Conservation (phyloP, 352 stramenopile species). For the Peronospora tabacina region DNA sequence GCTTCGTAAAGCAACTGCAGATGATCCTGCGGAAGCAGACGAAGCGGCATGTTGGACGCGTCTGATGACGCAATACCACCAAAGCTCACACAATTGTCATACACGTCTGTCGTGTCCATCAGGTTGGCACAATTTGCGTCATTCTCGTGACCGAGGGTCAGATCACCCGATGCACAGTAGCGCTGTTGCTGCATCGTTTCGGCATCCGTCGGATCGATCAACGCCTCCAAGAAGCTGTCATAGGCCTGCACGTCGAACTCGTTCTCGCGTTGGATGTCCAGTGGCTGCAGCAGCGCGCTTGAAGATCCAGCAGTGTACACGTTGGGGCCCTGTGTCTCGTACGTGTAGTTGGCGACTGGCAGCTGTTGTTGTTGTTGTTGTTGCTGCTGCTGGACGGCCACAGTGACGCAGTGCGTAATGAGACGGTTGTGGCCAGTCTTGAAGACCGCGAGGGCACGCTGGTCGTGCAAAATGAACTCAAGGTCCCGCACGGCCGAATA, state of each 20-base stretch:
- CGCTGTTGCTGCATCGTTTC: conserved; percentile 22
- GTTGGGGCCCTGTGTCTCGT: conserved; percentile 21
- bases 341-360: conserved; percentile 27
- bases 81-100: conserved; percentile 27
- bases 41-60: conserved; percentile 31
- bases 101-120: conserved; percentile 10
- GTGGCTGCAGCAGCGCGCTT: conserved; percentile 39
- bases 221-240: conserved; percentile 49
- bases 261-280: conserved; percentile 48
- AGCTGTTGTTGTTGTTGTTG: conserved; percentile 15
- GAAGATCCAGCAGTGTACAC: conserved; percentile 31
- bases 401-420: conserved; percentile 36
- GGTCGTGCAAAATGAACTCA: conserved; percentile 48
- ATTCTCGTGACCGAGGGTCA: conserved; percentile 14
- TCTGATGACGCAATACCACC: conserved; percentile 17
- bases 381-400: conserved; percentile 22
- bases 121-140: conserved; percentile 16
- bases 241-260: conserved; percentile 42
- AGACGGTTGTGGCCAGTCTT: conserved; percentile 41
- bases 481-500: conserved; percentile 54
- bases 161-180: conserved; percentile 12
- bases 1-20: conserved; percentile 62
- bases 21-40: conserved; percentile 38
- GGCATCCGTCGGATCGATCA: conserved; percentile 38
- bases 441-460: conserved; percentile 37